phyloP scores from a whole-genome alignment of 768 basidiomycete species.

The Psilocybe azurescens region DNA sequence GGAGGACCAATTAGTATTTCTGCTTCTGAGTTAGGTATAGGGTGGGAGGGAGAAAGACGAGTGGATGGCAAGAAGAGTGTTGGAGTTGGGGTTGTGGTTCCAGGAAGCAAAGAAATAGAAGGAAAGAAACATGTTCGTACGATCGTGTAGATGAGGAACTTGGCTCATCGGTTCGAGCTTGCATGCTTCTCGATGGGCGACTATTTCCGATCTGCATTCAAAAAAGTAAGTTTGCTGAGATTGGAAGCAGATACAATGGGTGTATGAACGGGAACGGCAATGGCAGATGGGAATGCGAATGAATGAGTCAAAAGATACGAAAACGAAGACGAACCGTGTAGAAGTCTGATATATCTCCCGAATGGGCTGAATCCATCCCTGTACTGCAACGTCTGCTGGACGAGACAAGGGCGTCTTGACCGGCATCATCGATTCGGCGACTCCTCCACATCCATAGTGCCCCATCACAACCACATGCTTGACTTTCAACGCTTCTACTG shows the following conservation, averaged over 20 bases:
- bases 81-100: neutral
- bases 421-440: conserved; percentile 32
- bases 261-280: too few species aligned
- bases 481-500: conserved; percentile 31
- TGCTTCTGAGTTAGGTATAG: too few species aligned
- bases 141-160: conserved; percentile 32
- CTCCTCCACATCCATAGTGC: conserved; percentile 37
- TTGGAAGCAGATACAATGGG: too few species aligned
- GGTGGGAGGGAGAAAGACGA: neutral
- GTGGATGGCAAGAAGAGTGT: too few species aligned
- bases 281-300: neutral
- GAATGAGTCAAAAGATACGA: too few species aligned
- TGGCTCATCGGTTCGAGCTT: conserved; percentile 17
- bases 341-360: conserved; percentile 39
- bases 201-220: conserved; percentile 35
- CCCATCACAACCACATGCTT: conserved; percentile 36
- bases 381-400: conserved; percentile 37
- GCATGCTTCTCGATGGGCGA: conserved; percentile 31
- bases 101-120: neutral
- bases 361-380: conserved; percentile 45
- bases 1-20: too few species aligned
- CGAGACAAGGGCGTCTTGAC: neutral
- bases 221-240: neutral
- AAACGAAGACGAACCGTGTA: conserved; percentile 7
- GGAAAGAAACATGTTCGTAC: conserved; percentile 22